Evolutionary conservation across 345 rosid genomes (phyloP), one percentile per base, ranked within the genome.

Genomic region (Populus deltoides): DNA sequence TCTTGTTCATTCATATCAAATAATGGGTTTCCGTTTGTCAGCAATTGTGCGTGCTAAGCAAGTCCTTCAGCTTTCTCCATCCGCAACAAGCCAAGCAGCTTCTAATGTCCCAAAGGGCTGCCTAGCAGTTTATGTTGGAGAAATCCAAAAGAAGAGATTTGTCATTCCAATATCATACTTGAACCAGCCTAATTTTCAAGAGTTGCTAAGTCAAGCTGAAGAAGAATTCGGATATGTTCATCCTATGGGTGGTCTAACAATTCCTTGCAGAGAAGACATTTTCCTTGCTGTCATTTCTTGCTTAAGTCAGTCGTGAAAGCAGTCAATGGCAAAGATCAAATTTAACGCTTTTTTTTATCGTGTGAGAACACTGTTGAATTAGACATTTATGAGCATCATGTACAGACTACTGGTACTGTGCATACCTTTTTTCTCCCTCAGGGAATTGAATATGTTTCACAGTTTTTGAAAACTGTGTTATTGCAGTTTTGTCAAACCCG

Each of bases 101-200:
- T 15, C 20, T 9, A 41, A 45, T 66, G 84, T 84, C 31, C 86
- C 84, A 24, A 82, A 84, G 73, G 85, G 78, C 43, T 67, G 70
- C 63, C 74, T 81, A 31, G 66, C 80, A 1, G 85, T 79, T 27
- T 79, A 83, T 68, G 83, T 79, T 20, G 86, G 83, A 13, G 89
- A 85, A 29, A 41, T 45, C 49, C 33, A 75, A 70, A 85, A 51
- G 76, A 87, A 77, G 77, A 72, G 86, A 68, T 86, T 76, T 69
- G 63, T 82, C 29, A 81, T 86, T 75, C 87, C 90, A 36, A 15
- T 84, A 17, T 86, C 86, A 17, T 86, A 68, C 80, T 68, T 89
- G 79, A 85, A 73, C 59, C 80, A 85, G 20, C 84, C 88, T 69
- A 67, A 69, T 22, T 87, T 89, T 45, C 90, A 72, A 69, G 43